Percentiles rank a stretch among this genome's conserved stretches.
Evolutionary conservation across 2,329 filamentous ascomycete species (phyloP).

Genomic region (Botrytis fabae): DNA sequence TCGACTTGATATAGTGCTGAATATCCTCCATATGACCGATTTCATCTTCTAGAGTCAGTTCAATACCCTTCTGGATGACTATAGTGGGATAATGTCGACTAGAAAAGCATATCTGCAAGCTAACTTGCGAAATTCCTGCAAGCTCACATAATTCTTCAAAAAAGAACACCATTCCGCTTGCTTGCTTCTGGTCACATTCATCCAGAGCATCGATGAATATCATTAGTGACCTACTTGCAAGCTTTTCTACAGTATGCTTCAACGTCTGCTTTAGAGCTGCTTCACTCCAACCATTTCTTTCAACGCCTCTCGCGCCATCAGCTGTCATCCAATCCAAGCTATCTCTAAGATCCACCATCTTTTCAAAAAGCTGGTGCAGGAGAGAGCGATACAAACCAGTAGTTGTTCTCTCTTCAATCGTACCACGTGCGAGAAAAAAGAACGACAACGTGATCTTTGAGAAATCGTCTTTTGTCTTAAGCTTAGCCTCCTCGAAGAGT

Average conservation of each 20-base stretch:
- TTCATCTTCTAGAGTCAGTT: constrained; percentile 36
- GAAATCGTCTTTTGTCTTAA: constrained; percentile 27
- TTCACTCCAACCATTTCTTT: constrained; percentile 36
- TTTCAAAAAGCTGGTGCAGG: constrained; percentile 48
- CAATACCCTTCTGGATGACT: constrained; percentile 29
- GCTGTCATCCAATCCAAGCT: constrained; percentile 34
- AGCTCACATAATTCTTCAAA: constrained; percentile 30
- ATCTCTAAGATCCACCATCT: constrained; percentile 41
- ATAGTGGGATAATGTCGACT: constrained; percentile 38
- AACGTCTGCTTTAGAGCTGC: constrained; percentile 36
- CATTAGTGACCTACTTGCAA: constrained; percentile 37
- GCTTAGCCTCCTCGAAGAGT: constrained; percentile 39
- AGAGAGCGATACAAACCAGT: constrained; percentile 54
- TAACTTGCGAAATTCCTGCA: constrained; percentile 23
- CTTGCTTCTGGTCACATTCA: constrained; percentile 30
- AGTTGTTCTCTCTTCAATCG: constrained; percentile 47
- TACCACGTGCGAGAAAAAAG: constrained; percentile 38
- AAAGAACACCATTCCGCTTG: constrained; percentile 28
- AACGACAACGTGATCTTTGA: constrained; percentile 41
- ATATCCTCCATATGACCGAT: constrained; percentile 38
- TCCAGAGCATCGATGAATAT: constrained; percentile 40
- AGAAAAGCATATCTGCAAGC: constrained; percentile 36
- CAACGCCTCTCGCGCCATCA: constrained; percentile 29
- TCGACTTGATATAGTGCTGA: constrained; percentile 33
- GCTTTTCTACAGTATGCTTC: constrained; percentile 32